Evolutionary conservation across 495 filamentous ascomycete genomes (phyloP), one percentile per base, ranked within the genome.

Genomic region (Penicillium malachiteum): DNA sequence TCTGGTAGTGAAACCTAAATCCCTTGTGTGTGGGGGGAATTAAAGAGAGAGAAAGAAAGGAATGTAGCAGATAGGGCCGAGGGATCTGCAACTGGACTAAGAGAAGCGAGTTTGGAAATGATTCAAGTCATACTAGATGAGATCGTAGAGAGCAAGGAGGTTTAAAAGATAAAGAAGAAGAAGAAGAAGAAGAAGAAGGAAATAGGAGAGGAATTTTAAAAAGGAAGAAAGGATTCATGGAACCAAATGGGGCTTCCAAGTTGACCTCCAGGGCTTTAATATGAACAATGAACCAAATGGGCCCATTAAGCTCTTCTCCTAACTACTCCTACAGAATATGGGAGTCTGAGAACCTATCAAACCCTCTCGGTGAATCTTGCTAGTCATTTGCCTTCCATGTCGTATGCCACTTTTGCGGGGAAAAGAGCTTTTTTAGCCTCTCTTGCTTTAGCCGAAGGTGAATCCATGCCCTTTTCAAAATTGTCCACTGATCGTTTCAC

Each of bases 321-420:
- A 37, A 37, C 12, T 9, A 37, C 34, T 37, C 8, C 34, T 37
- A 37, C 9, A 7, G 21, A 26, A 26, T 26, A 26, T 26, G 21
- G 21, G 21, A 26, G 21, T 26, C 21, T 37, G 2, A 10, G 34
- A 37, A 37, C 34, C 34, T 37, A 37, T 37, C 9, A 10, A 13
- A 37, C 8, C 34, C 34, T 37, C 8, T 37, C 34, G 34, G 34
- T 13, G 34, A 37, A 10, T 37, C 34, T 37, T 37, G 34, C 34
- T 37, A 10, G 34, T 37, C 34, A 37, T 37, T 38, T 50, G 40
- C 40, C n/a, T 43, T 17, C 17, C 9, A 18, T 16, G n/a, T 43
- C n/a, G 17, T 17, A 9, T 17, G 40, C n/a, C n/a, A 35, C 35
- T 54, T 55, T 59, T 59, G 57, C 57, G 57, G 57, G 57, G 57